A percentile compares a stretch with the other conserved stretches of the same genome.
phyloP scores from a whole-genome alignment of 768 basidiomycete species.

The Cubamyces sp. region DNA sequence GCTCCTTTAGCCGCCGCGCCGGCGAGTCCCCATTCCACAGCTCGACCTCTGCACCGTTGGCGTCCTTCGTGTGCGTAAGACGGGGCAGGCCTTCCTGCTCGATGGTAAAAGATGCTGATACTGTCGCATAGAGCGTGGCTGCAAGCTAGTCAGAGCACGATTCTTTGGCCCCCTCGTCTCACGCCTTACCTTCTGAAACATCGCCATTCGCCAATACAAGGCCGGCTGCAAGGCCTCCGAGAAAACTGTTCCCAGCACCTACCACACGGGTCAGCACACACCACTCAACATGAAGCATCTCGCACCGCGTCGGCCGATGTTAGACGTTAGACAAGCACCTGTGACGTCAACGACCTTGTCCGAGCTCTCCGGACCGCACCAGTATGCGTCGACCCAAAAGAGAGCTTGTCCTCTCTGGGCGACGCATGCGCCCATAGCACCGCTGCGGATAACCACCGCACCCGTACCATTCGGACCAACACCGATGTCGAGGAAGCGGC shows the following conservation, averaged over 20 bases:
- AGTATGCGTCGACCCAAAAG: slow-evolving; percentile 78
- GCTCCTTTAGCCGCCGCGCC: slow-evolving; percentile 53
- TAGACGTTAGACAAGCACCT: slow-evolving; percentile 44
- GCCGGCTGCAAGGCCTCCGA: slow-evolving; percentile 84
- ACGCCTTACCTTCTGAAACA: slow-evolving; percentile 62
- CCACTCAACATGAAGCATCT: background rate
- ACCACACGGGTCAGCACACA: background rate
- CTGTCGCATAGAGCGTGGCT: slow-evolving; percentile 76
- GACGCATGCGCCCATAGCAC: slow-evolving; percentile 71
- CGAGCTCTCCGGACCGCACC: slow-evolving; percentile 48
- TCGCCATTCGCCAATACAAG: slow-evolving; percentile 57
- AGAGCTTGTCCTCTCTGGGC: slow-evolving; percentile 46
- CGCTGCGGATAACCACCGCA: slow-evolving; percentile 76
- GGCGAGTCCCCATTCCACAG: slow-evolving; percentile 79
- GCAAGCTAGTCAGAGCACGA: slow-evolving; percentile 14
- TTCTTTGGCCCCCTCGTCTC: background rate
- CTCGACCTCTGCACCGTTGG: slow-evolving; percentile 32
- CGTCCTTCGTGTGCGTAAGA: slow-evolving; percentile 39
- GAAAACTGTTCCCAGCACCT: slow-evolving; percentile 92
- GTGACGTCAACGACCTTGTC: slow-evolving; percentile 79
- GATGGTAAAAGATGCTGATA: slow-evolving; percentile 82
- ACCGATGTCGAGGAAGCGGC: slow-evolving; percentile 61
- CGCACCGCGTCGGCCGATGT: background rate
- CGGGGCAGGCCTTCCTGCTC: slow-evolving; percentile 80
- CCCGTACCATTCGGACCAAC: slow-evolving; percentile 55